These are phyloP conservation scores for Ogataea dorogensis DNA, from an alignment of 805 yeast genomes.

Conservation along the genomic window DNA sequence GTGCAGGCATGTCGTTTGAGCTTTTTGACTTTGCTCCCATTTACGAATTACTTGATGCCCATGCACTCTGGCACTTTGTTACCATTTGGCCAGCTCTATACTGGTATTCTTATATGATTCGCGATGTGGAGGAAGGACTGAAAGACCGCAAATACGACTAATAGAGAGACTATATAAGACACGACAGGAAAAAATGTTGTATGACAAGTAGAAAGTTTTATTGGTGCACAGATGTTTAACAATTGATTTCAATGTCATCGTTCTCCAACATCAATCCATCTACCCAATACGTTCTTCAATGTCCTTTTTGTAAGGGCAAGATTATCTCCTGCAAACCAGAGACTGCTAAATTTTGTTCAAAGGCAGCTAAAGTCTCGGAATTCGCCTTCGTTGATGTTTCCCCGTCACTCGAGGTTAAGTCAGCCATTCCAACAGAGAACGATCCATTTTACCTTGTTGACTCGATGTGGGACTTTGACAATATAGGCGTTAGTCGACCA, in stretches of 20 bases:
- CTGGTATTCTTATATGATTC: constrained; percentile 63
- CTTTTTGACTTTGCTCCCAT: constrained; percentile 84
- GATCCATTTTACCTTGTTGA: constrained; percentile 38
- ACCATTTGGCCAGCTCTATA: constrained; percentile 79
- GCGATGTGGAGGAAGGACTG: constrained; percentile 40
- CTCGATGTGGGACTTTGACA: constrained; percentile 79
- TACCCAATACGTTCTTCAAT: constrained; percentile 3
- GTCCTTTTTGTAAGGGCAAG: constrained; percentile 7
- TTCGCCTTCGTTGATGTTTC: constrained; percentile 10
- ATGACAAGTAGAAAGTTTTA: neutral
- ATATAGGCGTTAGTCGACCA: constrained; percentile 66
- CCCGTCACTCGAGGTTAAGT: neutral
- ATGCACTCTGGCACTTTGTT: constrained; percentile 88
- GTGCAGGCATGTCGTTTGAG: constrained; percentile 84
- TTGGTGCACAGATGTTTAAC: constrained; percentile 1
- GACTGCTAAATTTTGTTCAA: neutral
- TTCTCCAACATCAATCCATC: constrained; percentile 1
- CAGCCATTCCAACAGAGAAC: neutral
- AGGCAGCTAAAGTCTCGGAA: neutral
- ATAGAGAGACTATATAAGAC: neutral
- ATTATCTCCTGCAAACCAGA: constrained; percentile 11
- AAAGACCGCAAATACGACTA: constrained; percentile 30
- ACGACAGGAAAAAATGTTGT: neutral
- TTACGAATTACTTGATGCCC: constrained; percentile 76
- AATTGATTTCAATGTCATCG: constrained; percentile 3